Percentiles rank a stretch among this genome's conserved stretches.
Evolutionary conservation across 495 filamentous ascomycete genomes (phyloP).

Genomic region (Tetracladium setigerum): DNA sequence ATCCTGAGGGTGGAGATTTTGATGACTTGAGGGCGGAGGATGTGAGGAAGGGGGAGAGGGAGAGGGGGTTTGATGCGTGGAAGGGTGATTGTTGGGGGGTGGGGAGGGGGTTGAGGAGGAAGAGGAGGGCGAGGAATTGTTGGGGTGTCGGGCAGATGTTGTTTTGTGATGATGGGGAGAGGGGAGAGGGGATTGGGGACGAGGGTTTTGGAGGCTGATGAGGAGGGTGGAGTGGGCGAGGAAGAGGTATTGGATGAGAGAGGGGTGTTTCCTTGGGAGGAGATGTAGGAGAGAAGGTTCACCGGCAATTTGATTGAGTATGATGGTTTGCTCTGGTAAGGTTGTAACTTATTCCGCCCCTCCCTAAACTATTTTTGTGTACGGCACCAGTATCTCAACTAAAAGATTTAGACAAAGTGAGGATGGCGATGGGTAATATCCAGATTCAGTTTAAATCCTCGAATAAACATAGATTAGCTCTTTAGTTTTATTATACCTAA

Average conservation of each 20-base stretch:
- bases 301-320: no score
- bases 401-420: no score
- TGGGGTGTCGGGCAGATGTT: conserved; percentile 34
- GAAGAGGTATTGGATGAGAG: conserved; percentile 7
- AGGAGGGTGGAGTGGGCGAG: neutral
- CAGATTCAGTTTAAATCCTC: no score
- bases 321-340: no score
- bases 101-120: conserved; percentile 35
- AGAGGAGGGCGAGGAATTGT: conserved; percentile 40
- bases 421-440: no score
- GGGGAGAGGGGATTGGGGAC: conserved; percentile 7
- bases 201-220: neutral
- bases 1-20: conserved; percentile 13
- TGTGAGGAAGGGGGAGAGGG: conserved; percentile 30
- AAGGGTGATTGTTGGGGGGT: conserved; percentile 39
- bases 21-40: conserved; percentile 17
- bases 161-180: conserved; percentile 29
- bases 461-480: no score
- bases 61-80: conserved; percentile 36
- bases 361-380: no score
- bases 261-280: conserved; percentile 16
- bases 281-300: neutral
- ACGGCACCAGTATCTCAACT: no score
- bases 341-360: no score
- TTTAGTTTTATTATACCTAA: no score